These are phyloP conservation scores for Populus tomentosa DNA, from an alignment of 441 rosid species.

Conservation along the genomic window DNA sequence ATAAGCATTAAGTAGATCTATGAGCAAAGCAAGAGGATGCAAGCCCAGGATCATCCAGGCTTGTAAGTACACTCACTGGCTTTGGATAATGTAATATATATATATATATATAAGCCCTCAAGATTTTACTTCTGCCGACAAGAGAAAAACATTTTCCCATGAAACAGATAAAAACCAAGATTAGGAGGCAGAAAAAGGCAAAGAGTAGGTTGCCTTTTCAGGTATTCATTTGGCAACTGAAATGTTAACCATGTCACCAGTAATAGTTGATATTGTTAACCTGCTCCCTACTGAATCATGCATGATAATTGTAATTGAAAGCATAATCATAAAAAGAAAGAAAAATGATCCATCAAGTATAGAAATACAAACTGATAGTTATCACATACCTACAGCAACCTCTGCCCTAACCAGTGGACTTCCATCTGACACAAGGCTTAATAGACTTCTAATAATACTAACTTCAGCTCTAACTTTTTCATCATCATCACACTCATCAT, in stretches of 20 bases:
- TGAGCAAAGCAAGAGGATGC: not conserved
- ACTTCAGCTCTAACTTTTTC: conserved; percentile 87
- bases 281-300: not conserved
- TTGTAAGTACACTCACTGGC: not conserved
- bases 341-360: not conserved
- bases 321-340: not conserved
- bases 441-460: conserved; percentile 71
- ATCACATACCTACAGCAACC: conserved; percentile 83
- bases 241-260: no score
- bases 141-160: not conserved
- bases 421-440: conserved; percentile 85
- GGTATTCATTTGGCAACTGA: not conserved
- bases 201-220: not conserved
- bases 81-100: not conserved
- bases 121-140: not conserved
- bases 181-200: not conserved
- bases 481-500: conserved; percentile 90
- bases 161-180: not conserved
- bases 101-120: not conserved
- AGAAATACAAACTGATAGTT: conserved; percentile 16
- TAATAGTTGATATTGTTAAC: no score
- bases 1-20: not conserved
- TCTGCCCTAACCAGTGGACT: conserved; percentile 99
- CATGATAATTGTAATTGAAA: not conserved
- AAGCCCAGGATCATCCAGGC: not conserved